Base-by-base conservation (phyloP, 1,284 basidiomycete species). In the Marasmius sp. region DNA sequence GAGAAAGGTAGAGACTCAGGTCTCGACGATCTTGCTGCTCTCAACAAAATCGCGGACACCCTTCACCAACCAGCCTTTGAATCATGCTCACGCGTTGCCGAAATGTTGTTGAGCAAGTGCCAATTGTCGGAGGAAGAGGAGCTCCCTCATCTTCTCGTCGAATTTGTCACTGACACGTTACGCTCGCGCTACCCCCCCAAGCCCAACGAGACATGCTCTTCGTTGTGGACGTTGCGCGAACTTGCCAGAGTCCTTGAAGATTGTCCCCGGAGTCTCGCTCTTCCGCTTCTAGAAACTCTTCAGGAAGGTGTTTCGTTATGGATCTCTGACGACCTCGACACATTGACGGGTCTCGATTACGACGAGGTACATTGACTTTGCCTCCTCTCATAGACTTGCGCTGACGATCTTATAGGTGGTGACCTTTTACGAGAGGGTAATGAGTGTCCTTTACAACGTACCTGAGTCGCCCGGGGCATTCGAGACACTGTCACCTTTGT, bases 121-220 rank as follows among this genome's bases (percentile, higher is more conserved):
- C 81, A 86, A 50, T 33, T 55, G 34, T 33, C 33, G 12, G 76
- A 83, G 62, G 65, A 71, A 14, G 83, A 85, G 38, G 77, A 82
- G 37, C 68, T 85, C 6, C 87, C 86, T 10, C 72, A 70, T 12
- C 68, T 68, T 47, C 69, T 89, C 10, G 70, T 89, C 39, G 80
- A 85, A 55, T 81, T 89, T 58, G 76, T 85, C 55, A 85, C 86
- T 64, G 81, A 84, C 45, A 83, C 83, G 0, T 75, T 92, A 56
- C 71, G 77, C 16, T 77, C 81, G 12, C 81, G 81, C n/a, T 92
- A 92, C 73, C 89, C 90, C 0, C 86, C 88, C 0, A 81, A 81
- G n/a, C 77, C 81, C 3, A 74, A 75, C 50, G 81, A 83, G 66
- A 77, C 81, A 66, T 76, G 82, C 53, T 77, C 78, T 47, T 81